Evolutionary conservation across 1,284 basidiomycete species (phyloP), one percentile per base, ranked within the genome.

Genomic region (Heliocybe sulcata): DNA sequence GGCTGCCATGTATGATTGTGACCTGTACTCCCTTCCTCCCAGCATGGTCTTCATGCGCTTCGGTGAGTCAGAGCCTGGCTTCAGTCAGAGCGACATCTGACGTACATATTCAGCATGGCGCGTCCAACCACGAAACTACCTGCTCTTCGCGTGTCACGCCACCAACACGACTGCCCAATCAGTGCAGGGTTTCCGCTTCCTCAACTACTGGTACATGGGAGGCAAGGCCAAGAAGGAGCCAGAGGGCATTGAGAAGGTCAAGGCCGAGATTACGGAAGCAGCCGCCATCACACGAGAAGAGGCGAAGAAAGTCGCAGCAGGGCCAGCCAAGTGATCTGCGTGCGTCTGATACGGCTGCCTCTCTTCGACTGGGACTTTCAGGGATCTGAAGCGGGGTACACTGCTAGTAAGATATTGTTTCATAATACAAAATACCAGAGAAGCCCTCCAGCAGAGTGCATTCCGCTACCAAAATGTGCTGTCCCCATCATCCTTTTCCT

Each of bases 21-120:
- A 55, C 29, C 20, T 9, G 25, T 12, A 22, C 27, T n/a, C 14
- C 20, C 48, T 35, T n/a, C 29, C 50, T 55, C 56, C 23, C 62
- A 97, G 94, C 20, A 66, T 92, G 76, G 91, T 95, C 60, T 97
- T 97, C 75, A 95, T 94, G 89, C 88, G 94, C 47, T 97, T 97
- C 69, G 94, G 91, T 91, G 56, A 57, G 75, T 67, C 50, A 20
- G 54, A 9, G 53, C 54, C 31, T 57, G 22, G 49, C 20, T 12
- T 51, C 48, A n/a, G 22, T 20, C 33, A 35, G 33, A 26, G 42
- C 12, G 1, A 35, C 47, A 48, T 19, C 35, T 54, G 31, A 56
- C 38, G 53, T 52, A 6, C 48, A 31, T n/a, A 23, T 54, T 45
- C 57, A 92, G 91, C 94, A 58, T 98, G 95, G 95, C 83, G 83